Evolutionary conservation across 1,284 basidiomycete species (phyloP).

Genomic region (Ustilago loliicola): DNA sequence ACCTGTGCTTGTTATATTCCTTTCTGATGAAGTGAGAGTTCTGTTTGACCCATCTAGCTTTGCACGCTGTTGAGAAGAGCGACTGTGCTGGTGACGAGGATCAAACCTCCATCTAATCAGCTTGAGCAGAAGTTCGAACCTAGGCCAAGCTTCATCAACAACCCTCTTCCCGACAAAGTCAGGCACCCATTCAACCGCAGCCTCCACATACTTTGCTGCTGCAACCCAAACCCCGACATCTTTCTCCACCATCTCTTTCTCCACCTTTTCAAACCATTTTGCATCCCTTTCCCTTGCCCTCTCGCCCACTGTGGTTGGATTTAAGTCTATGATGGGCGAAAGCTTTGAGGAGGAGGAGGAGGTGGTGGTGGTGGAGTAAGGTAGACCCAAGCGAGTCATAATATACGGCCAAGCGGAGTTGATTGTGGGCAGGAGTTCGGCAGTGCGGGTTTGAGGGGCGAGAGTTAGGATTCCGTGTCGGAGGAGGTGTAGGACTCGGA

Average conservation of each 20-base stretch:
- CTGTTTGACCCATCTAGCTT: no score
- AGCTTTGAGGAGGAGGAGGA: slow-evolving; percentile 9
- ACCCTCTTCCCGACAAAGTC: slow-evolving; percentile 59
- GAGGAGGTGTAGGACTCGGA: slow-evolving; percentile 44
- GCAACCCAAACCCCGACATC: slow-evolving; percentile 59
- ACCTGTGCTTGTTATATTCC: not conserved
- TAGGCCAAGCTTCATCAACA: slow-evolving; percentile 63
- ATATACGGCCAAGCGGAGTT: slow-evolving; percentile 65
- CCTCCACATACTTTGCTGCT: slow-evolving; percentile 50
- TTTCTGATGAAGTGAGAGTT: no score
- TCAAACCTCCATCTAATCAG: slow-evolving; percentile 36
- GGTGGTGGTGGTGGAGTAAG: slow-evolving; percentile 21
- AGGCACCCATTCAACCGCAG: slow-evolving; percentile 31
- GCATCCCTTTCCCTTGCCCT: slow-evolving; percentile 1
- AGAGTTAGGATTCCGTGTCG: slow-evolving; percentile 49
- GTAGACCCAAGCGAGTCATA: slow-evolving; percentile 57
- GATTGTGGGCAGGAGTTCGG: slow-evolving; percentile 62
- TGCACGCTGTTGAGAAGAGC: not conserved
- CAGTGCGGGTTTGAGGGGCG: slow-evolving; percentile 40
- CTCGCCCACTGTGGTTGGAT: not conserved
- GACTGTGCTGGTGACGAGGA: slow-evolving; percentile 6
- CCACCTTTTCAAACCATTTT: slow-evolving; percentile 16
- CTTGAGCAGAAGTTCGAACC: slow-evolving; percentile 46
- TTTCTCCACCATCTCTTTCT: slow-evolving; percentile 37
- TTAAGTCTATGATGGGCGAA: slow-evolving; percentile 32